Base-by-base conservation (phyloP, 208 protist species). In the Crithidia expoeki region DNA sequence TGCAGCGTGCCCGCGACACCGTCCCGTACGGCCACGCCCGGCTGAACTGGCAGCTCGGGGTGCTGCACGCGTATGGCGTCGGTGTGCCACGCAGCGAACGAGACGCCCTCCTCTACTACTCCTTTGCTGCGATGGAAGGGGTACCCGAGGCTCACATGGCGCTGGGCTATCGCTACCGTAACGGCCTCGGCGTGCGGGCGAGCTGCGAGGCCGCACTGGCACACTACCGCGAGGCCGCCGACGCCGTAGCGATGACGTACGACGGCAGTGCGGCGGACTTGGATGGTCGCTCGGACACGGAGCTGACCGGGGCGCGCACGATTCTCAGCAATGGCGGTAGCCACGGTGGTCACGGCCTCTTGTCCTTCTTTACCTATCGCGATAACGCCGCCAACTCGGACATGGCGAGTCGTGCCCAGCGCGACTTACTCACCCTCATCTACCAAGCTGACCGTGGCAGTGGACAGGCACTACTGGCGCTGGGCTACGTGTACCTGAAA, bases 41-140 rank as follows among this genome's bases (percentile, higher is more conserved):
- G 9, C 55, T 92, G 58, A 90, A 97, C 49, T 94, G 80, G 77
- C 68, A 93, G n/a, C 77, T 95, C 4, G 93, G 86, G 0, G 85
- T 94, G 5, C 72, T 95, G 51, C 79, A 97, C 67, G 66, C 83
- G 32, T 87, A 89, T 67, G 93, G 90, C 19, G 36, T 95, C 36
- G 93, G 87, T 21, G 90, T 95, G 27, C 72, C 73, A 14, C 83
- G 69, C 27, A 88, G 75, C 28, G 84, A 93, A 44, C 64, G 81
- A 0, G 79, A 79, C 11, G 85, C 91, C 4, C 49, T 96, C 25
- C 47, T 94, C 62, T 84, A 97, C 77, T 90, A 92, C 74, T 84
- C 80, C 40, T 93, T 95, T 47, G 89, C 92, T 1, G 89, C 92
- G 34, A 71, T 90, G 56, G 82, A 88, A 21, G 84, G 74, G 51